Evolutionary conservation across 208 protist species (phyloP).

Genomic region (Phytomonas sp.): DNA sequence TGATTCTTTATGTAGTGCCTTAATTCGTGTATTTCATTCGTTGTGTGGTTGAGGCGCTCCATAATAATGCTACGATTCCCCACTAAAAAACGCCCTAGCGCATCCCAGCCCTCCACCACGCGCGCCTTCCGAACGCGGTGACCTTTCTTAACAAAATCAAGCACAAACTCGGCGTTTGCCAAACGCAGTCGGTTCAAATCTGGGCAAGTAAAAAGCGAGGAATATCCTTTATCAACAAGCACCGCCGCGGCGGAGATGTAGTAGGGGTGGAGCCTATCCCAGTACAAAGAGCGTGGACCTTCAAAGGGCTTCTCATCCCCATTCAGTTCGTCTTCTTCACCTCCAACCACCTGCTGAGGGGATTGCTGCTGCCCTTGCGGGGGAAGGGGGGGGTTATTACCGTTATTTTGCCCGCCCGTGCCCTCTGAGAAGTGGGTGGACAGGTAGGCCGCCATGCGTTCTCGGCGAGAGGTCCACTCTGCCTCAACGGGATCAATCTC

Average conservation of each 20-base stretch:
- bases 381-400: not conserved
- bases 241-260: conserved; percentile 33
- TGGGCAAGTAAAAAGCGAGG: conserved; percentile 30
- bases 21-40: conserved; percentile 15
- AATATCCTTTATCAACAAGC: conserved; percentile 47
- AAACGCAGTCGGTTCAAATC: conserved; percentile 28
- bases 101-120: conserved; percentile 42
- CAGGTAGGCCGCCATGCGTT: conserved; percentile 5
- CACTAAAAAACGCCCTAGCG: conserved; percentile 30
- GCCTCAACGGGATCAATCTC: not conserved
- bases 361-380: not conserved
- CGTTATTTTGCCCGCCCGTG: not conserved
- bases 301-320: not conserved
- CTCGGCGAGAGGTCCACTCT: not conserved
- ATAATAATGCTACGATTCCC: conserved; percentile 21
- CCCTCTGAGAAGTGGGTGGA: conserved; percentile 10
- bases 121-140: conserved; percentile 28
- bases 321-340: not conserved
- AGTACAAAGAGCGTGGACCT: conserved; percentile 11
- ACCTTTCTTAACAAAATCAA: conserved; percentile 24
- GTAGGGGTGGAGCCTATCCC: conserved; percentile 23
- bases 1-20: conserved; percentile 18
- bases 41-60: conserved; percentile 18
- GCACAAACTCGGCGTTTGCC: conserved; percentile 16
- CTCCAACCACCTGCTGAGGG: not conserved